Base-by-base conservation (phyloP, 306 rosid species). In the Begonia peltatifolia region DNA sequence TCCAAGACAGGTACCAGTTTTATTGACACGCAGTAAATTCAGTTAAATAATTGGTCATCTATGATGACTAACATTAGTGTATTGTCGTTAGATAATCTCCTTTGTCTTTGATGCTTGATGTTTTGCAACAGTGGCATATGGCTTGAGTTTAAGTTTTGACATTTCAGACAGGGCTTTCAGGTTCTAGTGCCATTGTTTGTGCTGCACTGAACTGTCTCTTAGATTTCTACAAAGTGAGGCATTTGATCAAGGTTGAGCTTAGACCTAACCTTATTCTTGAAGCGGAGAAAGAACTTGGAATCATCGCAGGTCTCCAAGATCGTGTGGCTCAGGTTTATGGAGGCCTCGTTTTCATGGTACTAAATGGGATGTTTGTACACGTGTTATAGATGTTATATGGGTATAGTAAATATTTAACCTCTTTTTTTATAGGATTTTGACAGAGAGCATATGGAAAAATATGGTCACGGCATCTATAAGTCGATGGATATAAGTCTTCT, bases 241-340 rank as follows among this genome's bases (percentile, higher is more conserved):
- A 75, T 56, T 58, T 76, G 43, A 62, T 90, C 53, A 81, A 66
- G 66, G 95, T 83, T 47, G 79, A 83, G 63, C 54, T 67, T 41
- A 72, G 95, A 63, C 99, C 99, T 59, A 79, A 72, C 42, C 85
- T 90, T 52, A 55, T 90, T 62, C 99, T 86, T 0, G 69, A 68
- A 6, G 95, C 99, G 0, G 99, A 90, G 73, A 69, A 76, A 22
- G 92, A 86, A 51, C 94, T 90, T 9, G 99, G 99, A n/a, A 90
- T 90, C 23, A 81, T 90, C 56, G 99, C 94, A 2, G 95, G 99
- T 62, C 99, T 90, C 58, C 99, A 90, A 57, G 99, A 90, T 57
- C 81, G 99, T 4, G 99, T 90, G 0, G 94, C 94, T 0, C 99
- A 90, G 68, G 92, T 86, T 54, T 85, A 90, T 13, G 99, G 85